A percentile compares a stretch with the other conserved stretches of the same genome.
These are phyloP conservation scores for Capronia americana DNA, from an alignment of 2,329 filamentous ascomycete species.

Conservation along the genomic window DNA sequence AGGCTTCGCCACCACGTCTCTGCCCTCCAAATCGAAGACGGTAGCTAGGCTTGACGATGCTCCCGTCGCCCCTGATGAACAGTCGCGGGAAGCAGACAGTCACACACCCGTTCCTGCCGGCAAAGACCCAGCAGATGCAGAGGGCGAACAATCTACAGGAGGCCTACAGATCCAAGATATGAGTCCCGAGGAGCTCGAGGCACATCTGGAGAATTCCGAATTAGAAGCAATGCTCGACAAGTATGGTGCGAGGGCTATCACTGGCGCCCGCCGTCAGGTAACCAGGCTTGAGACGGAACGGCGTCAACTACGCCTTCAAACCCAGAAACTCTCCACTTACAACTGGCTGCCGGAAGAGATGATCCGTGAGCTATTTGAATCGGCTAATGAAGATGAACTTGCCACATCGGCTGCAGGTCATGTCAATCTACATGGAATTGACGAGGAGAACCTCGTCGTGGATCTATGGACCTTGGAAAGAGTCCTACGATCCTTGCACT, in stretches of 20 bases:
- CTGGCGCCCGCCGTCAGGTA: constrained; percentile 78
- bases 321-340: constrained; percentile 72
- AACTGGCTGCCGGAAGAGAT: constrained; percentile 84
- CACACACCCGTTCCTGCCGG: neutral
- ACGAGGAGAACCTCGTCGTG: constrained; percentile 63
- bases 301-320: constrained; percentile 78
- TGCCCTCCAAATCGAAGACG: constrained; percentile 79
- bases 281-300: constrained; percentile 83
- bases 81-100: neutral
- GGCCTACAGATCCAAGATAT: constrained; percentile 55
- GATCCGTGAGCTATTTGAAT: constrained; percentile 75
- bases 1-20: constrained; percentile 91
- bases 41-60: constrained; percentile 44
- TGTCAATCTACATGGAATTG: neutral
- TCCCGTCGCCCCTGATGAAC: constrained; percentile 23
- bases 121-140: neutral
- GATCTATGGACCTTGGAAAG: constrained; percentile 85
- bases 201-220: constrained; percentile 86
- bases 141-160: constrained; percentile 1
- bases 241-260: constrained; percentile 76
- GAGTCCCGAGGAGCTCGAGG: constrained; percentile 87
- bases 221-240: constrained; percentile 88
- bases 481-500: constrained; percentile 71
- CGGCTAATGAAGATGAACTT: constrained; percentile 45
- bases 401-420: neutral